Conservation (phyloP, 345 rosid genomes). For the Pistacia integerrima region DNA sequence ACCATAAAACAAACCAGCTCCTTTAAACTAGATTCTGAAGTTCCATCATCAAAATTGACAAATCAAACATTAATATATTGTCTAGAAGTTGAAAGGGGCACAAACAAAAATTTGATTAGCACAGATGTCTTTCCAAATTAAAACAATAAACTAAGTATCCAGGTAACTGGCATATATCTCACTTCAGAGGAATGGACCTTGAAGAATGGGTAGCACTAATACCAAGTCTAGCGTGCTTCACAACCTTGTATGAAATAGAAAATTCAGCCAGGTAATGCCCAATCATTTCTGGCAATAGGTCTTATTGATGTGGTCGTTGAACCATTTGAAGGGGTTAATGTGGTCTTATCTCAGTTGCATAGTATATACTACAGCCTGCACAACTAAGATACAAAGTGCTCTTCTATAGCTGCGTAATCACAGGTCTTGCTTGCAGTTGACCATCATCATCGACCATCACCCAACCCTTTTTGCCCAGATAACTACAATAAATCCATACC, state of each 20-base stretch:
- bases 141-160: background rate
- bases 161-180: conserved; percentile 19
- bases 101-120: conserved; percentile 17
- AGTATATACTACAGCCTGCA: too few species aligned
- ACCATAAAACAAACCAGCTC: background rate
- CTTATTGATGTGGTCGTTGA: too few species aligned
- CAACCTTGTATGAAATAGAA: conserved; percentile 87
- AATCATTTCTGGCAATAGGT: conserved; percentile 34
- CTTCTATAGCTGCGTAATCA: too few species aligned
- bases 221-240: conserved; percentile 97
- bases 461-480: too few species aligned
- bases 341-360: too few species aligned
- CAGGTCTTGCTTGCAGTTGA: too few species aligned
- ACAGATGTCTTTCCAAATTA: conserved; percentile 1
- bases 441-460: too few species aligned
- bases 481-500: too few species aligned
- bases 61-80: conserved; percentile 3
- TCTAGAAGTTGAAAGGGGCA: background rate
- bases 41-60: conserved; percentile 8
- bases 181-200: conserved; percentile 94
- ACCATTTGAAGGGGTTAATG: too few species aligned
- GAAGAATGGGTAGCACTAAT: conserved; percentile 98
- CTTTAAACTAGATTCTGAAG: conserved; percentile 1
- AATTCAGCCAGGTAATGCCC: conserved; percentile 86
- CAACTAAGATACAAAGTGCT: too few species aligned